Evolutionary conservation across 176 grass and related monocot species (phyloP).

Genomic region (Musa beccarii): DNA sequence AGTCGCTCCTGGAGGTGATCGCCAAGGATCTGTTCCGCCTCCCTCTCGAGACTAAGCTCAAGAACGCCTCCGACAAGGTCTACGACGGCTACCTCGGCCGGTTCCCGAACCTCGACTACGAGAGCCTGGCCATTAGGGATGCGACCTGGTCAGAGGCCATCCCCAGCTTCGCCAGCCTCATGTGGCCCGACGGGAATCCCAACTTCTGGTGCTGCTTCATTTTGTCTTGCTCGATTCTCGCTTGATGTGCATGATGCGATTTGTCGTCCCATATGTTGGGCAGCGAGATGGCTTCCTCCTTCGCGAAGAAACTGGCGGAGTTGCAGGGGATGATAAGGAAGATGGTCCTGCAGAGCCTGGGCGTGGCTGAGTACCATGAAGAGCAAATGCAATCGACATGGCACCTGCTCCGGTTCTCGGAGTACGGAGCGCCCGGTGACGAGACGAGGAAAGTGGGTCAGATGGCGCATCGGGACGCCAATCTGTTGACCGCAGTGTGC

Average conservation of each 20-base stretch:
- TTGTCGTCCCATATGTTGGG: neutral
- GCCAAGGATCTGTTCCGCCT: constrained; percentile 5
- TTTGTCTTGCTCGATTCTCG: no score
- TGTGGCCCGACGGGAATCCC: constrained; percentile 4
- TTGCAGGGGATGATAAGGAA: constrained; percentile 4
- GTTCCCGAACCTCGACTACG: constrained; percentile 2
- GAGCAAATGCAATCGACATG: neutral
- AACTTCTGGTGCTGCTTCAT: neutral
- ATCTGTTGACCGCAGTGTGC: neutral
- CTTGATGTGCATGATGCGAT: neutral
- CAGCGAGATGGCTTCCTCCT: neutral
- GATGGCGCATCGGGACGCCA: neutral
- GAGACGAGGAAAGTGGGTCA: neutral
- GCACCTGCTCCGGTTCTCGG: neutral
- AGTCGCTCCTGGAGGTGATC: neutral
- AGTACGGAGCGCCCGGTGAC: neutral
- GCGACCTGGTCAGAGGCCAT: neutral
- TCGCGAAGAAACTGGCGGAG: neutral
- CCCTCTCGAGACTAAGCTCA: neutral
- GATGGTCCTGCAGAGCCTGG: constrained; percentile 8
- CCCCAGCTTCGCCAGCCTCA: neutral
- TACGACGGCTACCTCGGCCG: constrained; percentile 13
- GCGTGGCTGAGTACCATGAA: neutral
- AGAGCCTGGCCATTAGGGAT: constrained; percentile 12
- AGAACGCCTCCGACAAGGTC: neutral